Base-by-base conservation (phyloP, 2,329 filamentous ascomycete species). In the Hypoxylon sp. region DNA sequence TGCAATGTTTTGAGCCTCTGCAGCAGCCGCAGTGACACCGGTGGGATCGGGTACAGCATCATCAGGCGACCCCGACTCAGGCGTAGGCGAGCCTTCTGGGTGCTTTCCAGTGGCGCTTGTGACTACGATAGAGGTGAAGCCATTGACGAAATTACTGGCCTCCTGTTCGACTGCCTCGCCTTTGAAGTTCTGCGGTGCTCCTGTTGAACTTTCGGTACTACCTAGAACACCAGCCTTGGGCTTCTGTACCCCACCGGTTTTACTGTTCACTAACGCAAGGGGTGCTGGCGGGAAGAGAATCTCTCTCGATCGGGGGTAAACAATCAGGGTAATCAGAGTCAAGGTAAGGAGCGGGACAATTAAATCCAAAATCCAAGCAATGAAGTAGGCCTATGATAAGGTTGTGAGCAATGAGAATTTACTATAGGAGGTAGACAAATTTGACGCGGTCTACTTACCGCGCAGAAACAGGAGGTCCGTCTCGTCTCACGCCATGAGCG, bases 111-210 rank as follows among this genome's bases (percentile, higher is more conserved):
- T 89, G 1, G 92, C 92, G 72, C 91, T 92, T 52, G 90, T 91
- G 17, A 95, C 81, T 1, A 92, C 90, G 4, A 96, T 88, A 31
- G 88, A 86, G 8, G 90, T 88, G 57, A 96, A 89, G 35, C 90
- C 88, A 59, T 90, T 91, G 65, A 96, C 90, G 68, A 97, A 91
- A 76, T 94, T 94, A 73, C 87, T 91, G 0, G 94, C 94, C 78
- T 97, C 93, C 67, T 92, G 88, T 77, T 97, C 93, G 0, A 94
- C 91, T 0, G 92, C 92, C 77, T 96, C 93, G 26, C 94, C 93
- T 76, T 93, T 91, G 80, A 93, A 88, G 71, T 93, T 93, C 77
- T 97, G 92, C 0, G 93, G 91, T 0, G 93, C 93, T 1, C 93
- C 94, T 0, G 93, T 97, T 0, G 91, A 86, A 63, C 91, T 94